These are phyloP conservation scores for Naganishia kalamii DNA, from an alignment of 768 basidiomycete species.

Conservation along the genomic window DNA sequence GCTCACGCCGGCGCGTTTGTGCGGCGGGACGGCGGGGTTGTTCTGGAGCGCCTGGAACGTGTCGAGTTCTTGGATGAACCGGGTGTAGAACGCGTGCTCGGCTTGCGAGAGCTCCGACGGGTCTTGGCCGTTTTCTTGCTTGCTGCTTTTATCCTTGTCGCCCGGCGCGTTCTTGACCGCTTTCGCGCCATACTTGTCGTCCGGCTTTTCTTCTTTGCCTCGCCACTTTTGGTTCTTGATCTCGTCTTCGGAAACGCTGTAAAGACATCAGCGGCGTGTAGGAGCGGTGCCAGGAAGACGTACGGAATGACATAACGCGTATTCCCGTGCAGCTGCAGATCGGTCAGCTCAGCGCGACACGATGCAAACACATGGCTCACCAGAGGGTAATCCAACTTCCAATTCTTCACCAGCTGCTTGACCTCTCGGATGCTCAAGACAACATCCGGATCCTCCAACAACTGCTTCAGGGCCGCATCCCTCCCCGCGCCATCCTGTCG, in stretches of 20 bases:
- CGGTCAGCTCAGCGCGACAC: not conserved
- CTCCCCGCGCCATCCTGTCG: not conserved
- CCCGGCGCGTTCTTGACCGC: not conserved
- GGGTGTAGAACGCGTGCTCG: conserved; percentile 7
- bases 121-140: conserved; percentile 17
- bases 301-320: conserved; percentile 19
- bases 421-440: conserved; percentile 18
- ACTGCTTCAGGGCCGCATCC: conserved; percentile 3
- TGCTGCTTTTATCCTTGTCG: conserved; percentile 8
- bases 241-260: conserved; percentile 18
- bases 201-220: conserved; percentile 12
- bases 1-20: not conserved
- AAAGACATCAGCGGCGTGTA: not conserved
- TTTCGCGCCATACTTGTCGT: not conserved
- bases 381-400: conserved; percentile 2
- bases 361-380: not conserved
- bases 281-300: not conserved
- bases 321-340: conserved; percentile 1
- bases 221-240: conserved; percentile 21
- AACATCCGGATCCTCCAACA: conserved; percentile 6
- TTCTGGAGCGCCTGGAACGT: not conserved
- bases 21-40: conserved; percentile 8
- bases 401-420: conserved; percentile 15
- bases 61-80: conserved; percentile 13
- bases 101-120: not conserved